These are phyloP conservation scores for Phlyctochytrium arcticum DNA, from an alignment of 192 early-diverging fungal genomes.

Conservation along the genomic window DNA sequence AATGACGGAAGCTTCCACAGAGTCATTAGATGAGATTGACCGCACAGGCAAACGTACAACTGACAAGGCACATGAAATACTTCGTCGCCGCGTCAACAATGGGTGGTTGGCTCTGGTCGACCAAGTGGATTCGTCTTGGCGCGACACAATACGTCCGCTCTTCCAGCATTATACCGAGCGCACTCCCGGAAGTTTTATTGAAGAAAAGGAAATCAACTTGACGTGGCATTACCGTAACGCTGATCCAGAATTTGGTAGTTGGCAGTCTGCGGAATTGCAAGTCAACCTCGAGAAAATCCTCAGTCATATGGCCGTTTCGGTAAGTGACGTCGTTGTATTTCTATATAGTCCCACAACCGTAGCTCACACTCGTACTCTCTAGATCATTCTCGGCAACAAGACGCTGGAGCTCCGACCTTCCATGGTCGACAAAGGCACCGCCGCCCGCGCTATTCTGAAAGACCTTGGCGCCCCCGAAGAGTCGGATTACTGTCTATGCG, in stretches of 20 bases:
- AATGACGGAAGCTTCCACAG: not conserved
- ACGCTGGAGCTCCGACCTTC: constrained; percentile 94
- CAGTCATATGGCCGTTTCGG: constrained; percentile 85
- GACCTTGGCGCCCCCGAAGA: constrained; percentile 54
- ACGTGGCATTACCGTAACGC: constrained; percentile 98
- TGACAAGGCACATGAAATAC: constrained; percentile 24
- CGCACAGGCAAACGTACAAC: constrained; percentile 34
- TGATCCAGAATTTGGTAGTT: constrained; percentile 80
- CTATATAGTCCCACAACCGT: not conserved
- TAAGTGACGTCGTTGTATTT: constrained; percentile 32
- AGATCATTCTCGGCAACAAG: constrained; percentile 94
- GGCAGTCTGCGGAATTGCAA: constrained; percentile 98
- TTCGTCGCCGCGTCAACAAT: constrained; percentile 47
- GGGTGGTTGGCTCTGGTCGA: constrained; percentile 89
- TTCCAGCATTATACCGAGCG: constrained; percentile 98
- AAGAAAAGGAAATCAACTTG: constrained; percentile 98
- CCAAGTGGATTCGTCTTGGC: constrained; percentile 86
- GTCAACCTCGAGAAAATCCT: constrained; percentile 95
- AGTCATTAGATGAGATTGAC: constrained; percentile 1
- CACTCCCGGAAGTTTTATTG: constrained; percentile 95
- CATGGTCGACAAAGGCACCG: constrained; percentile 86
- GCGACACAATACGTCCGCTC: constrained; percentile 84
- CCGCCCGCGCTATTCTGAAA: constrained; percentile 79
- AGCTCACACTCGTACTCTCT: not conserved
- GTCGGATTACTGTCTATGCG: constrained; percentile 70